Base-by-base conservation (phyloP, 257 asterid species). In the Lycium barbarum region DNA sequence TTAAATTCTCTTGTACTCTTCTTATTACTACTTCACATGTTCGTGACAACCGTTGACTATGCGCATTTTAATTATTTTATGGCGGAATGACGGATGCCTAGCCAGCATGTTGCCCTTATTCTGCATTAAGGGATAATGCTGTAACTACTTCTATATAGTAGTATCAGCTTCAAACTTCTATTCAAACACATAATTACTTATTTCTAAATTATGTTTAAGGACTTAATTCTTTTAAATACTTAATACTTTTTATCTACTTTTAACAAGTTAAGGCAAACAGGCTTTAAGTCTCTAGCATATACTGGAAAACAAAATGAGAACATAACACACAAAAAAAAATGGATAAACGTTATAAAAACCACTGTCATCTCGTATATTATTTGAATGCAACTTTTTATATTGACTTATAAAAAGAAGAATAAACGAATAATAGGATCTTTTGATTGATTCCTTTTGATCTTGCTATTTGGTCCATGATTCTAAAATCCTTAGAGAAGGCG, bases 401-500 rank as follows among this genome's bases (percentile, higher is more conserved):
- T 15, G 35, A 55, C 53, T n/a, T 40, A 14, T 2, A 57, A 17
- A 57, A 57, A 15, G 22, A 54, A 54, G 14, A 54, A 13, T 38
- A 38, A 38, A 38, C 43, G 43, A 57, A 17, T 72, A 17, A 40
- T 73, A 5, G 22, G 40, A 40, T 10, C 8, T 22, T 9, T 7
- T 70, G 53, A 38, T 38, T 38, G 78, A 70, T 40, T 70, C 78
- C 2, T 70, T 70, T 38, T 70, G 53, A 79, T 58, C 35, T 61
- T 87, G 78, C 83, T 91, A 83, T 83, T 72, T 33, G 92, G 26
- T 57, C 83, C 85, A 0, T 72, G 91, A 73, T 82, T 85, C 17
- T 83, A 90, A 92, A 67, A 84, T 61, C 88, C 98, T 90, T 51
- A 94, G 88, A 20, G 98, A 95, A 84, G 98, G 97, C 3, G 97